A percentile compares a stretch with the other conserved stretches of the same genome.
phyloP scores from a whole-genome alignment of 495 filamentous ascomycete genomes.

The Penicillium macrosclerotiorum region DNA sequence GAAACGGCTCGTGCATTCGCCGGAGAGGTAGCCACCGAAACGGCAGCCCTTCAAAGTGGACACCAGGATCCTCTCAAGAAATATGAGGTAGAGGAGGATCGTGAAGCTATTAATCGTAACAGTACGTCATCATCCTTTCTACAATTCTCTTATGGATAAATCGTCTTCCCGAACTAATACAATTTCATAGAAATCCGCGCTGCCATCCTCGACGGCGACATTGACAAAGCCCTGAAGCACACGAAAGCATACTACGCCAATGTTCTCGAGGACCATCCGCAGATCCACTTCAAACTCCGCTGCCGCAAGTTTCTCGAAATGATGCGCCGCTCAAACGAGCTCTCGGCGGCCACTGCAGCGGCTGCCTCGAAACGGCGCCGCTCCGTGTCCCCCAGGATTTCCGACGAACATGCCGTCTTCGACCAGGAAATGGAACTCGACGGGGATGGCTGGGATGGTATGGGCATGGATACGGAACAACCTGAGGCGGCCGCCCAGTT shows the following conservation, averaged over 20 bases:
- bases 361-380: slow-evolving; percentile 33
- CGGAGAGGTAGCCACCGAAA: slow-evolving; percentile 74
- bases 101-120: slow-evolving; percentile 85
- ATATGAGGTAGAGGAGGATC: slow-evolving; percentile 78
- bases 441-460: slow-evolving; percentile 48
- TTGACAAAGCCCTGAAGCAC: slow-evolving; percentile 82
- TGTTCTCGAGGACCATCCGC: slow-evolving; percentile 79
- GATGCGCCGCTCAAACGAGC: slow-evolving; percentile 77
- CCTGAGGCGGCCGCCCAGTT: slow-evolving; percentile 39
- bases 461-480: slow-evolving; percentile 56
- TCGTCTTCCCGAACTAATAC: slow-evolving; percentile 10
- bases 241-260: slow-evolving; percentile 75
- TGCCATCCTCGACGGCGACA: slow-evolving; percentile 88
- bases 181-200: slow-evolving; percentile 69
- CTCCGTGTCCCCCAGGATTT: slow-evolving; percentile 31
- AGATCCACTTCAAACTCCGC: slow-evolving; percentile 85
- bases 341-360: slow-evolving; percentile 30
- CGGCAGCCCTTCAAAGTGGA: slow-evolving; percentile 58
- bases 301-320: slow-evolving; percentile 96
- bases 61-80: slow-evolving; percentile 51
- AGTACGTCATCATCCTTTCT: slow-evolving; percentile 48
- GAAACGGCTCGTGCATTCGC: slow-evolving; percentile 89
- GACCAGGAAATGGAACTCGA: slow-evolving; percentile 84
- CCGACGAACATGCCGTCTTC: slow-evolving; percentile 50
- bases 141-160: not conserved